These are phyloP conservation scores for Hibiscus mutabilis DNA, from an alignment of 345 rosid species.

Conservation along the genomic window DNA sequence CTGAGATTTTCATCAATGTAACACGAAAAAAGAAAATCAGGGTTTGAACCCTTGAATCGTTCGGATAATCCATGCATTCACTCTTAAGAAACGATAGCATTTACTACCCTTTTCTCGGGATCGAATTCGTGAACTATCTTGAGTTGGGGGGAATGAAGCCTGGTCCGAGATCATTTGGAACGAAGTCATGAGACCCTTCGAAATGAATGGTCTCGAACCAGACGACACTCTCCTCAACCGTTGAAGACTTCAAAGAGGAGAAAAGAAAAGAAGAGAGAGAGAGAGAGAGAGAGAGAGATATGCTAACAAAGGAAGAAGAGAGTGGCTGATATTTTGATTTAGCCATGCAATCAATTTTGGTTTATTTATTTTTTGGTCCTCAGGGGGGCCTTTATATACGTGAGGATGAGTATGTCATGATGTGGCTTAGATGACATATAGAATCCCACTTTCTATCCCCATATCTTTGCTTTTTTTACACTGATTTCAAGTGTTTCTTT, in stretches of 20 bases:
- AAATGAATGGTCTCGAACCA: conserved; percentile 48
- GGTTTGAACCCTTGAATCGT: no score
- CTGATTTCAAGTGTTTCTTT: conserved; percentile 1
- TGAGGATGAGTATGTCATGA: conserved; percentile 14
- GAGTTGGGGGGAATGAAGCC: conserved; percentile 88
- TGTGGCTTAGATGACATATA: conserved; percentile 25
- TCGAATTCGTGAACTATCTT: not conserved
- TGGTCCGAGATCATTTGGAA: conserved; percentile 71
- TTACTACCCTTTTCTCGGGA: not conserved
- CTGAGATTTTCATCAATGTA: no score
- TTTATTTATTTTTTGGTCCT: not conserved
- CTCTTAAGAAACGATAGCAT: no score
- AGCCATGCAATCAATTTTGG: conserved; percentile 31
- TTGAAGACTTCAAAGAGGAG: not conserved
- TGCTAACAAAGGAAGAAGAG: not conserved
- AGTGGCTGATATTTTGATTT: conserved; percentile 26
- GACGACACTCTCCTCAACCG: conserved; percentile 59
- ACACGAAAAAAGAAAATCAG: no score
- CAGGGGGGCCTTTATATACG: conserved; percentile 35
- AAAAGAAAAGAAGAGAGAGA: not conserved
- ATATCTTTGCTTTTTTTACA: conserved; percentile 15
- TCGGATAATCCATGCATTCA: no score
- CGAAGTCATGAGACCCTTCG: not conserved
- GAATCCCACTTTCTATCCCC: conserved; percentile 24
- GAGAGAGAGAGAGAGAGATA: no score